These are phyloP conservation scores for Phytophthora capsici DNA, from an alignment of 352 stramenopile genomes.

Conservation along the genomic window DNA sequence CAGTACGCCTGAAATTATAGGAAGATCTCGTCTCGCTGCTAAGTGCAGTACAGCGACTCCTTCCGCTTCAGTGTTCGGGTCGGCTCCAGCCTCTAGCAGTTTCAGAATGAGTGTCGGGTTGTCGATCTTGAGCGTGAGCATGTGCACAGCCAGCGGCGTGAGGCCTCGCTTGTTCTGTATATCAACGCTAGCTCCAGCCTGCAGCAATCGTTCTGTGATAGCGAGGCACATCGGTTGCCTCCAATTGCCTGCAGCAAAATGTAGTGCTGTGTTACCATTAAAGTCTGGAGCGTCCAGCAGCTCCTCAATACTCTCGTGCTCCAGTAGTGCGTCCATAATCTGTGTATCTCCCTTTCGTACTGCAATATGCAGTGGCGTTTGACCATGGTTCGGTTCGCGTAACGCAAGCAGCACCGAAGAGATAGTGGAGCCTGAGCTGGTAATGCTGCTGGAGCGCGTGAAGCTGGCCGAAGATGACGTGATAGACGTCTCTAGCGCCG, in stretches of 20 bases:
- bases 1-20: conserved; percentile 59
- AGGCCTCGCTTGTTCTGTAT: conserved; percentile 69
- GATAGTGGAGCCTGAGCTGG: conserved; percentile 63
- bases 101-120: conserved; percentile 67
- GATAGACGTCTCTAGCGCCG: conserved; percentile 62
- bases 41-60: conserved; percentile 70
- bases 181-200: conserved; percentile 57
- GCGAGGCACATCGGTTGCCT: conserved; percentile 47
- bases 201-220: conserved; percentile 59
- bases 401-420: conserved; percentile 76
- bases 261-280: conserved; percentile 84
- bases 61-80: conserved; percentile 70
- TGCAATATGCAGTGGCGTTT: conserved; percentile 80
- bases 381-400: conserved; percentile 76
- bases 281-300: conserved; percentile 75
- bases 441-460: conserved; percentile 55
- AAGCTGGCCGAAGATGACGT: conserved; percentile 51
- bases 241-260: conserved; percentile 78
- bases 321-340: conserved; percentile 73
- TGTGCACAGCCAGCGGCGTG: conserved; percentile 75
- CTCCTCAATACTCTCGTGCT: conserved; percentile 73
- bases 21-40: conserved; percentile 56
- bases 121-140: conserved; percentile 82
- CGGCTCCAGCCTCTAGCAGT: conserved; percentile 66
- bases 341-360: conserved; percentile 76